Evolutionary conservation across 1,284 basidiomycete species (phyloP).

Genomic region (Leccinum solheimii): DNA sequence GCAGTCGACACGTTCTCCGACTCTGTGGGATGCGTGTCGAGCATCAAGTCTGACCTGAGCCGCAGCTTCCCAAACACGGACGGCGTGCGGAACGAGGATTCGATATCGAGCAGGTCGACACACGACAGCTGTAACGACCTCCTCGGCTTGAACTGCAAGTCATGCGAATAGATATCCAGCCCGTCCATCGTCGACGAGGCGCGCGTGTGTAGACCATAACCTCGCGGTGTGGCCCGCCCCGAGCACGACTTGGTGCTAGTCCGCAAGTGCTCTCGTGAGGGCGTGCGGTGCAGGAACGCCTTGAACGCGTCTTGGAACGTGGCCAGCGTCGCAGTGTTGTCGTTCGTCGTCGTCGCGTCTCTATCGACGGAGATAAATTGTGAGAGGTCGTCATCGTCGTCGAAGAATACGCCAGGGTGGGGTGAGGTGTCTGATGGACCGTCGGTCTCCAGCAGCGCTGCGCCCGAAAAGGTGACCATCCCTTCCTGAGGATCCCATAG

Average conservation of each 20-base stretch:
- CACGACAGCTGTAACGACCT: slow-evolving; percentile 25
- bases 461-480: slow-evolving; percentile 55
- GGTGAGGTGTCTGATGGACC: slow-evolving; percentile 26
- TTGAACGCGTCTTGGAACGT: slow-evolving; percentile 35
- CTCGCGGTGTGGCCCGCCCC: slow-evolving; percentile 4
- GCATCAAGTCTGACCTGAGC: slow-evolving; percentile 27
- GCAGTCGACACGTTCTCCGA: slow-evolving; percentile 14
- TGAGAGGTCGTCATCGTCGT: slow-evolving; percentile 39
- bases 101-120: slow-evolving; percentile 29
- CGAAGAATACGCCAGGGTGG: slow-evolving; percentile 29
- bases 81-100: slow-evolving; percentile 21
- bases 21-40: slow-evolving; percentile 14
- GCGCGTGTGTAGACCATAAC: slow-evolving; percentile 17
- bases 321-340: slow-evolving; percentile 27
- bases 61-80: slow-evolving; percentile 18
- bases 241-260: slow-evolving; percentile 4
- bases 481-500: slow-evolving; percentile 59
- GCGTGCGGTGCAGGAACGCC: slow-evolving; percentile 27
- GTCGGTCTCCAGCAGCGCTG: slow-evolving; percentile 43
- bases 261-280: slow-evolving; percentile 23
- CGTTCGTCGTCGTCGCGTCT: slow-evolving; percentile 24
- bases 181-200: slow-evolving; percentile 41
- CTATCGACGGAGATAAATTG: slow-evolving; percentile 42
- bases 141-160: slow-evolving; percentile 16
- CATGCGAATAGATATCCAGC: slow-evolving; percentile 32